phyloP scores from a whole-genome alignment of 768 basidiomycete genomes.

The Mycena floridula region DNA sequence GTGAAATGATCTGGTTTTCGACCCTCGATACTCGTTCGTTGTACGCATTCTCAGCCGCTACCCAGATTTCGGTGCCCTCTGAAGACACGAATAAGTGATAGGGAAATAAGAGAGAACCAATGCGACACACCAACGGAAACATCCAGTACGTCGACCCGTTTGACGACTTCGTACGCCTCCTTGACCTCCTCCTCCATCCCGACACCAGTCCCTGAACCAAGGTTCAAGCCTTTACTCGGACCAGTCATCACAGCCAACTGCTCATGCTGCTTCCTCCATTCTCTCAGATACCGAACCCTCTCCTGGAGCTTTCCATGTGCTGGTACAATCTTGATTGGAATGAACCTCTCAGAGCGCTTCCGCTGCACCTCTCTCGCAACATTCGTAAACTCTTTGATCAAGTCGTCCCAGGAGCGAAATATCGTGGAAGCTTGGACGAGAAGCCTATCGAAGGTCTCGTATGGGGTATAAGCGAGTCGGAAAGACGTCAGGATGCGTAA shows the following conservation, averaged over 20 bases:
- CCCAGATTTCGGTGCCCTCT: constrained; percentile 99
- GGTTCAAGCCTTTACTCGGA: constrained; percentile 79
- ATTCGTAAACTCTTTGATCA: constrained; percentile 88
- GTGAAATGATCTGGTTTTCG: constrained; percentile 97
- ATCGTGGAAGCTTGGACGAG: constrained; percentile 70
- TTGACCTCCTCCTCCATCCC: constrained; percentile 97
- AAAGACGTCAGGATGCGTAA: constrained; percentile 87
- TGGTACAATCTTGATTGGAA: constrained; percentile 90
- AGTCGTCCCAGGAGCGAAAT: constrained; percentile 85
- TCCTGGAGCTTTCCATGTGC: constrained; percentile 92
- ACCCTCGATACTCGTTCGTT: constrained; percentile 96
- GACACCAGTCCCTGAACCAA: constrained; percentile 51
- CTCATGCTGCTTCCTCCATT: constrained; percentile 96
- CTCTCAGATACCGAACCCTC: constrained; percentile 75
- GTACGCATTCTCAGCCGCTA: constrained; percentile 94
- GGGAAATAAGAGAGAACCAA: constrained; percentile 1
- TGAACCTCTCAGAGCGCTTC: constrained; percentile 87
- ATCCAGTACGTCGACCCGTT: constrained; percentile 93
- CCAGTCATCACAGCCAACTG: constrained; percentile 97
- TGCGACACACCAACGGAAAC: constrained; percentile 77
- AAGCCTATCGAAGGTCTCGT: constrained; percentile 88
- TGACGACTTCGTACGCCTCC: constrained; percentile 95
- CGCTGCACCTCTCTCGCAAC: constrained; percentile 90
- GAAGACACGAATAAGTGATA: constrained; percentile 3
- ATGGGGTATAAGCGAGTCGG: constrained; percentile 88